These are phyloP conservation scores for Papiliotrema fonsecae DNA, from an alignment of 1,284 basidiomycete species.

Conservation along the genomic window DNA sequence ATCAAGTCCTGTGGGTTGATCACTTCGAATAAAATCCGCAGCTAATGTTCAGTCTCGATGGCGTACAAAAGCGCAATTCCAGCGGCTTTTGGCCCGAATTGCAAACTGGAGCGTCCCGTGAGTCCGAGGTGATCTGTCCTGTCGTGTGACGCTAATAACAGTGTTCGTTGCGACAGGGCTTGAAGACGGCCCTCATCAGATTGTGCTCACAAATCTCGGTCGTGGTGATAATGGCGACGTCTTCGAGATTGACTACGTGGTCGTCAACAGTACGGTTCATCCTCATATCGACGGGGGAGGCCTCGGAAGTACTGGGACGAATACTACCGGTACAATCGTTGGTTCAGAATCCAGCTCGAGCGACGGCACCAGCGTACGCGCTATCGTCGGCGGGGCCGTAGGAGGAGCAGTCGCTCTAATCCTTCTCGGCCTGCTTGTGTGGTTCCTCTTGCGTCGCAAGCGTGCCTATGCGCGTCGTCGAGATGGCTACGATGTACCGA, in stretches of 20 bases:
- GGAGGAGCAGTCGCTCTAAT: conserved; percentile 11
- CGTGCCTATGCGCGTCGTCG: too few relatives aligned
- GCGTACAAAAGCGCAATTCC: conserved; percentile 6
- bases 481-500: conserved; percentile 3
- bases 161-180: conserved; percentile 13
- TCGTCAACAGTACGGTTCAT: conserved; percentile 13
- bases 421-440: conserved; percentile 8
- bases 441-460: conserved; percentile 8
- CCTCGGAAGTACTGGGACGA: not conserved
- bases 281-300: not conserved
- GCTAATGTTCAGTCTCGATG: conserved; percentile 19
- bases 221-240: conserved; percentile 4
- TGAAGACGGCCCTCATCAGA: conserved; percentile 11
- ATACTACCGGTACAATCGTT: not conserved
- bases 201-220: conserved; percentile 16
- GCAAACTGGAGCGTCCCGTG: conserved; percentile 8
- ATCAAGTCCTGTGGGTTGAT: too few relatives aligned
- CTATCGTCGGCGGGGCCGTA: conserved; percentile 18
- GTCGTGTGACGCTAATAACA: not conserved
- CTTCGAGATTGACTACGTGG: conserved; percentile 16
- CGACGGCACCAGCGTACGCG: conserved; percentile 5
- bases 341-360: not conserved
- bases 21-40: too few relatives aligned
- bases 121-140: not conserved
- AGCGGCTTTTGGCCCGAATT: conserved; percentile 8